These are phyloP conservation scores for Apiospora koreana DNA, from an alignment of 2,329 filamentous ascomycete species.

Conservation along the genomic window DNA sequence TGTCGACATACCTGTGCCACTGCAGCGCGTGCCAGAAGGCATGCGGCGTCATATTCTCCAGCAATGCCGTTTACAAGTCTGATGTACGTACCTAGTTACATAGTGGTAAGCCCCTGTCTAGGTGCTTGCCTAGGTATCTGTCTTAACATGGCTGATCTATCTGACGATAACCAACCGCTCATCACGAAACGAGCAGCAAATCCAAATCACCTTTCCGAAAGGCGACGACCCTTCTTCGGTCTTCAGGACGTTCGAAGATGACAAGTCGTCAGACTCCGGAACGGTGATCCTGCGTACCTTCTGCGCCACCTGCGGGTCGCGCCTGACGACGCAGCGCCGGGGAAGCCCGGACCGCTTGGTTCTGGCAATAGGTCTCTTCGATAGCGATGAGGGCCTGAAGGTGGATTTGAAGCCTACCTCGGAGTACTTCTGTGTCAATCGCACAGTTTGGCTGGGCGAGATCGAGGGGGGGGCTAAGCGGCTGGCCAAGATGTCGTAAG, in stretches of 20 bases:
- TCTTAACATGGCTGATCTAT: too few species aligned
- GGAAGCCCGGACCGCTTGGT: neutral
- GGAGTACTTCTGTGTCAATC: conserved; percentile 15
- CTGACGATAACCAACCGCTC: conserved; percentile 6
- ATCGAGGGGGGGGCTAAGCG: neutral
- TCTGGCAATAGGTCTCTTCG: conserved; percentile 8
- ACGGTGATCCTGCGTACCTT: neutral
- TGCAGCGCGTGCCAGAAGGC: conserved; percentile 28
- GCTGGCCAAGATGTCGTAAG: neutral
- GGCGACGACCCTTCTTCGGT: conserved; percentile 5
- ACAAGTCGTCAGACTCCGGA: conserved; percentile 6
- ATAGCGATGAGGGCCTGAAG: conserved; percentile 3
- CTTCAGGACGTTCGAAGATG: conserved; percentile 6
- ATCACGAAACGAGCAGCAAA: neutral
- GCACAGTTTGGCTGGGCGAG: conserved; percentile 12
- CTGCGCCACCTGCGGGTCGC: conserved; percentile 10
- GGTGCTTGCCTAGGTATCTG: neutral
- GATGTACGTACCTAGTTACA: conserved; percentile 21
- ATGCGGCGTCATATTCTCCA: conserved; percentile 18
- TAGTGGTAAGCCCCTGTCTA: neutral
- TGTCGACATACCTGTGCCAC: conserved; percentile 26
- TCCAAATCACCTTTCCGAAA: conserved; percentile 21
- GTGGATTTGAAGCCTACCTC: conserved; percentile 10
- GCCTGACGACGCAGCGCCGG: neutral
- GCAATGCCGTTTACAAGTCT: conserved; percentile 21